phyloP scores from a whole-genome alignment of 306 rosid species.

The Hippophae rhamnoides region DNA sequence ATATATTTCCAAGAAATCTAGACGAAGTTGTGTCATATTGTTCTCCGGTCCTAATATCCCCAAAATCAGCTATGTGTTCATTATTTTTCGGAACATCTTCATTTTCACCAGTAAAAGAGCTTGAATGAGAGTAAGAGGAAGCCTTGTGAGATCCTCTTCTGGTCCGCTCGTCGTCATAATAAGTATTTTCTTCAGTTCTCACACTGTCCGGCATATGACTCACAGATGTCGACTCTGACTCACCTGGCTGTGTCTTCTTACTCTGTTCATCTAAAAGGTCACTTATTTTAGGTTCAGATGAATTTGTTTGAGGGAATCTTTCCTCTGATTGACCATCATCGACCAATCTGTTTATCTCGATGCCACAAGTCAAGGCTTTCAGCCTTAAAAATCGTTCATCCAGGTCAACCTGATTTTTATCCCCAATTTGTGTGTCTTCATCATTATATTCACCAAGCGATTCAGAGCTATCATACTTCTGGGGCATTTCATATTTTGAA shows the following conservation, averaged over 20 bases:
- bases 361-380: slow-evolving; percentile 16
- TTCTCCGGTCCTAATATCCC: slow-evolving; percentile 24
- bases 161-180: slow-evolving; percentile 32
- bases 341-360: slow-evolving; percentile 24
- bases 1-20: slow-evolving; percentile 29
- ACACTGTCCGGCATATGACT: slow-evolving; percentile 24
- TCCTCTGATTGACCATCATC: slow-evolving; percentile 27
- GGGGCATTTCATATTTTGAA: slow-evolving; percentile 34
- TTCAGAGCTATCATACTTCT: slow-evolving; percentile 10
- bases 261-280: slow-evolving; percentile 23
- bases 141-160: slow-evolving; percentile 27
- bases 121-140: slow-evolving; percentile 38
- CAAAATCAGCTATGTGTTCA: slow-evolving; percentile 20
- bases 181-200: slow-evolving; percentile 31
- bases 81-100: slow-evolving; percentile 26
- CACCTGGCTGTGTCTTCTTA: slow-evolving; percentile 32
- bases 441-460: slow-evolving; percentile 30
- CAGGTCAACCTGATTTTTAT: slow-evolving; percentile 25
- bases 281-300: slow-evolving; percentile 32
- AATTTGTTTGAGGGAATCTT: slow-evolving; percentile 26
- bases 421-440: slow-evolving; percentile 20
- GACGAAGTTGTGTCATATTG: slow-evolving; percentile 29
- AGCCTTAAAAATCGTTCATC: slow-evolving; percentile 20
- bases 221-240: slow-evolving; percentile 26
- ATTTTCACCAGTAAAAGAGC: slow-evolving; percentile 28